phyloP scores from a whole-genome alignment of 441 rosid genomes.

The Omphalea diandra region DNA sequence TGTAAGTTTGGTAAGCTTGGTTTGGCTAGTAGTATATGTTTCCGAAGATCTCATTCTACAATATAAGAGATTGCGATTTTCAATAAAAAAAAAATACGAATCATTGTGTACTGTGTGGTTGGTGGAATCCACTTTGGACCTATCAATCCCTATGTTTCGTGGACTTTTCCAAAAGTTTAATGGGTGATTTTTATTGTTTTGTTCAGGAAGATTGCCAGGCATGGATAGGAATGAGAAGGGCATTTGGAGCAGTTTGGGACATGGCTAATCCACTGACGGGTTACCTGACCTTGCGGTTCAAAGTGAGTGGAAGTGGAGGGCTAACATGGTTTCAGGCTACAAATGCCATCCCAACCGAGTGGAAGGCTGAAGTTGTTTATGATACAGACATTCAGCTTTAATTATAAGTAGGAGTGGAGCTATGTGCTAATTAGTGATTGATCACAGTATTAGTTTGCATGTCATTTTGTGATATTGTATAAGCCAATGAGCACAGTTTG shows the following conservation, averaged over 20 bases:
- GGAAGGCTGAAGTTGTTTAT: slow-evolving; percentile 65
- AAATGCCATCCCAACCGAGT: slow-evolving; percentile 52
- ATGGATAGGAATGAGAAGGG: slow-evolving; percentile 78
- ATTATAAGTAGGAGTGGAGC: neutral
- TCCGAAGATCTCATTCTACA: too few relatives aligned
- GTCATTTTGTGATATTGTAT: neutral
- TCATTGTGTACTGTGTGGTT: too few relatives aligned
- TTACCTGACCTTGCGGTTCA: slow-evolving; percentile 46
- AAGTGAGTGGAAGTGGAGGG: slow-evolving; percentile 44
- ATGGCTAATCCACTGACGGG: slow-evolving; percentile 60
- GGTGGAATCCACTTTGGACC: too few relatives aligned
- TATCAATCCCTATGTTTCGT: too few relatives aligned
- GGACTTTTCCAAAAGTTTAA: too few relatives aligned
- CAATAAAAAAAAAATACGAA: too few relatives aligned
- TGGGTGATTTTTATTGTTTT: neutral
- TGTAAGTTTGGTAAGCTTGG: too few relatives aligned
- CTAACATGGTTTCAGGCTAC: slow-evolving; percentile 52
- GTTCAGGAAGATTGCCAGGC: slow-evolving; percentile 54
- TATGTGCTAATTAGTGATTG: neutral
- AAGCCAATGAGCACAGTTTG: neutral
- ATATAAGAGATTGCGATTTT: too few relatives aligned
- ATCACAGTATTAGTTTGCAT: neutral
- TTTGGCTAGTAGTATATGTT: too few relatives aligned
- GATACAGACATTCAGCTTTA: slow-evolving; percentile 54
- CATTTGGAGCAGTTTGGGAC: slow-evolving; percentile 68